phyloP scores from a whole-genome alignment of 2,329 filamentous ascomycete genomes.

The Didymella sp. region DNA sequence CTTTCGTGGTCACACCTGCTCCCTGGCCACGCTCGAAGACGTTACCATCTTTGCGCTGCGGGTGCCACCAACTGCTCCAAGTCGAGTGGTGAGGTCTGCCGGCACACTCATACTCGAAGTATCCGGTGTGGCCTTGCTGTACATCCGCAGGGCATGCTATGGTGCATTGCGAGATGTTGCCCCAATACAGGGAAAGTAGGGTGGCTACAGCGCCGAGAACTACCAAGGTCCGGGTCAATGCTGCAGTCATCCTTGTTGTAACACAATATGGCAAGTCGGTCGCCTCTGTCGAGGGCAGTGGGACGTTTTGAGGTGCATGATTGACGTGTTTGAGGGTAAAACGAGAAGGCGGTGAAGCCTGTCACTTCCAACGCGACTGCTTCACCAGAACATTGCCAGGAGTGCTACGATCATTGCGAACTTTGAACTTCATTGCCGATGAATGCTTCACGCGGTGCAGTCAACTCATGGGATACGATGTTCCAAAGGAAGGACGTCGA shows the following conservation, averaged over 20 bases:
- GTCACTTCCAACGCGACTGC: slow-evolving; percentile 1
- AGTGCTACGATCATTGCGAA: neutral
- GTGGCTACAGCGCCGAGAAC: neutral
- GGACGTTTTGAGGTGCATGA: neutral
- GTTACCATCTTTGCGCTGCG: slow-evolving; percentile 27
- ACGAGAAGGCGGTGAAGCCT: slow-evolving; percentile 20
- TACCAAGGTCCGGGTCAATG: neutral
- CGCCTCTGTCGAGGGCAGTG: neutral
- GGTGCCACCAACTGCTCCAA: slow-evolving; percentile 48
- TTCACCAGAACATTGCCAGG: neutral
- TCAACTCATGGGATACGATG: neutral
- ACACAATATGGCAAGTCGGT: neutral
- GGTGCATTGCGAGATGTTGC: neutral
- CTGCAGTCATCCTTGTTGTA: neutral
- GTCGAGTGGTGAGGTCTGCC: slow-evolving; percentile 44
- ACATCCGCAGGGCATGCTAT: neutral
- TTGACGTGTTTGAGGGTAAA: neutral
- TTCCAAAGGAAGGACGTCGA: neutral
- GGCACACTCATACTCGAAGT: slow-evolving; percentile 35
- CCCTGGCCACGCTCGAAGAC: slow-evolving; percentile 23
- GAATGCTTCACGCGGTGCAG: neutral
- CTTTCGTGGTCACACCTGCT: slow-evolving; percentile 38
- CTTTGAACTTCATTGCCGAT: neutral
- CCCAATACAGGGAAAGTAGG: slow-evolving; percentile 13
- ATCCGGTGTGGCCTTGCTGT: slow-evolving; percentile 22